Evolutionary conservation across 2,329 filamentous ascomycete genomes (phyloP).

Genomic region (Peltaster fructicola): DNA sequence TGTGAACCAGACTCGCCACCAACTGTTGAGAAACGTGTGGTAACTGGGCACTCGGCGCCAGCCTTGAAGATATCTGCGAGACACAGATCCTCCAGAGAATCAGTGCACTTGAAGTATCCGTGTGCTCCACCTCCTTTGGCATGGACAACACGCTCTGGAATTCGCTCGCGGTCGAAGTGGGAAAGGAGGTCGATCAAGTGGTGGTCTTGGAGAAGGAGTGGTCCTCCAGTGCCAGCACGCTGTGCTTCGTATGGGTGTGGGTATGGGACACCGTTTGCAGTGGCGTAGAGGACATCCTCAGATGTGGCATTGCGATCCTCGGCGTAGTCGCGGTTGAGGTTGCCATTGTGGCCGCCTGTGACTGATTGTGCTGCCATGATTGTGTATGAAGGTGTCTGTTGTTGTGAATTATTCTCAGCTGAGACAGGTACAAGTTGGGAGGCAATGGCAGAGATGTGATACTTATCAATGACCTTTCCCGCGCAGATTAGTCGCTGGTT

Average conservation of each 20-base stretch:
- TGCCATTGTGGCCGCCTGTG: constrained; percentile 19
- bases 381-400: no score
- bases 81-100: constrained; percentile 28
- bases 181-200: constrained; percentile 32
- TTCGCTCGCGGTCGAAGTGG: constrained; percentile 33
- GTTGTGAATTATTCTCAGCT: no score
- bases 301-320: constrained; percentile 27
- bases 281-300: constrained; percentile 34
- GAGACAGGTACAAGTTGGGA: no score
- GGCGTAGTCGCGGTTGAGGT: constrained; percentile 24
- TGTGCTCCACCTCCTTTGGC: constrained; percentile 33
- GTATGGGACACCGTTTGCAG: constrained; percentile 38
- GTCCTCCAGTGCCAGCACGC: constrained; percentile 38
- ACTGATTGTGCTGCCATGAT: no score
- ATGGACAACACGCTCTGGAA: constrained; percentile 34
- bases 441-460: no score
- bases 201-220: constrained; percentile 37
- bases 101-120: constrained; percentile 30
- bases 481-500: no score
- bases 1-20: constrained; percentile 55
- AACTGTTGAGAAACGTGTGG: constrained; percentile 57
- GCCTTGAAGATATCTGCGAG: constrained; percentile 33
- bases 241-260: constrained; percentile 42
- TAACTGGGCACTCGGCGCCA: constrained; percentile 51
- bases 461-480: no score